Conservation (phyloP, 2,329 filamentous ascomycete species). For the Coleophoma eucalyptorum region DNA sequence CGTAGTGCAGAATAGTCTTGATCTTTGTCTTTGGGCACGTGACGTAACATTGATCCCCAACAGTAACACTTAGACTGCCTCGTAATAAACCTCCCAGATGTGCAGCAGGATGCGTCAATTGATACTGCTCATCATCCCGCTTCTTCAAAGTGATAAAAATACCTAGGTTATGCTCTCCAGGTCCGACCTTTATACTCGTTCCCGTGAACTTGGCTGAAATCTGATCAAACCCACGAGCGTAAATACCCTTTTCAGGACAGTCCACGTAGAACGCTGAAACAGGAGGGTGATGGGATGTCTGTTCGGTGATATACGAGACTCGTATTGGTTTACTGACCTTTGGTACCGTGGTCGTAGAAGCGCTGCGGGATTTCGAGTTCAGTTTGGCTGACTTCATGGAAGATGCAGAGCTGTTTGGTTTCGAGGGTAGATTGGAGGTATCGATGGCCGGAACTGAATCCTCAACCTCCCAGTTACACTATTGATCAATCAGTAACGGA, state of each 20-base stretch:
- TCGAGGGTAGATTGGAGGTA: slow-evolving; percentile 11
- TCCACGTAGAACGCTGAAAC: slow-evolving; percentile 94
- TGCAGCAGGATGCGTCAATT: slow-evolving; percentile 90
- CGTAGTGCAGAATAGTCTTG: slow-evolving; percentile 88
- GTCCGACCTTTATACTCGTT: slow-evolving; percentile 85
- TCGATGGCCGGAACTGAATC: slow-evolving; percentile 66
- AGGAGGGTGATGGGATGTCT: slow-evolving; percentile 95
- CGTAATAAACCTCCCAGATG: slow-evolving; percentile 84
- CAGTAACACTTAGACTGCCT: slow-evolving; percentile 83
- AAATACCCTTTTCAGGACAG: slow-evolving; percentile 86
- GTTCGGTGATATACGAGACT: slow-evolving; percentile 93
- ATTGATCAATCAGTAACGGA: slow-evolving; percentile 51
- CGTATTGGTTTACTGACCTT: slow-evolving; percentile 50
- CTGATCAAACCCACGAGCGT: slow-evolving; percentile 89
- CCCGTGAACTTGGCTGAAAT: slow-evolving; percentile 97
- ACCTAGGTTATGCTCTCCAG: slow-evolving; percentile 89
- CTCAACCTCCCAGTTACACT: slow-evolving; percentile 95
- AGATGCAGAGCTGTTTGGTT: slow-evolving; percentile 19
- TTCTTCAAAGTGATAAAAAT: slow-evolving; percentile 88
- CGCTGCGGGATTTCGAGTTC: slow-evolving; percentile 25
- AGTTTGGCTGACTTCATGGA: slow-evolving; percentile 20
- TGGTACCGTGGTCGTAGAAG: slow-evolving; percentile 15
- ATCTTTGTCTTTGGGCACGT: slow-evolving; percentile 86
- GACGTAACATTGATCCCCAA: slow-evolving; percentile 84
- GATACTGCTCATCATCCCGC: slow-evolving; percentile 84